These are phyloP conservation scores for Akebia trifoliata DNA, from an alignment of 164 flowering plant species.

Conservation along the genomic window DNA sequence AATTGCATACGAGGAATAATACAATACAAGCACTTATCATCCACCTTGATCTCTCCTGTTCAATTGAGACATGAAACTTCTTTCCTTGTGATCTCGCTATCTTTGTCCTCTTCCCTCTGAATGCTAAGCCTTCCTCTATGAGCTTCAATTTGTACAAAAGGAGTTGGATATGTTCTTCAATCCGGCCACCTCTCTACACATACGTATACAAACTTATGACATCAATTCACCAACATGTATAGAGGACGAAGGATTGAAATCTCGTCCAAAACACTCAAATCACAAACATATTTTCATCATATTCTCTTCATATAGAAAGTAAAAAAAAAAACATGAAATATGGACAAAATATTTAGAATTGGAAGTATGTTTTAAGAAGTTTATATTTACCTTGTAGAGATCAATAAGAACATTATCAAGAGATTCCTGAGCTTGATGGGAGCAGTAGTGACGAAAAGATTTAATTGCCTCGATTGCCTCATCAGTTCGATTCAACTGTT, in stretches of 20 bases:
- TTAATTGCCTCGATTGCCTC: constrained; percentile 92
- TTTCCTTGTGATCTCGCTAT: constrained; percentile 70
- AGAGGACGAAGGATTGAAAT: no score
- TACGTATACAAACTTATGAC: neutral
- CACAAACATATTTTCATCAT: no score
- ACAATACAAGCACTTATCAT: neutral
- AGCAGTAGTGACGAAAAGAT: constrained; percentile 77
- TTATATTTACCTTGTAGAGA: constrained; percentile 76
- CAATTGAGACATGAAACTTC: constrained; percentile 56
- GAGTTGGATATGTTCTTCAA: constrained; percentile 69
- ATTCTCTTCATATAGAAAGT: no score
- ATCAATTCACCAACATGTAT: no score
- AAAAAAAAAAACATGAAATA: no score
- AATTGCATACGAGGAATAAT: neutral
- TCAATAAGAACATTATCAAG: constrained; percentile 81
- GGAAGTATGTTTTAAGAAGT: no score
- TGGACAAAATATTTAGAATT: no score
- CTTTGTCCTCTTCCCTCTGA: constrained; percentile 58
- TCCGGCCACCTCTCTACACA: constrained; percentile 63
- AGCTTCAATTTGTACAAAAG: constrained; percentile 55
- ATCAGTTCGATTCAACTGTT: constrained; percentile 72
- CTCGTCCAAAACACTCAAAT: no score
- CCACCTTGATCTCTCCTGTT: constrained; percentile 74
- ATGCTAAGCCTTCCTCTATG: constrained; percentile 55
- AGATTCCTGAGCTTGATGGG: constrained; percentile 71